phyloP scores from a whole-genome alignment of 73 alveolate species.

The Blepharisma japonicum region DNA sequence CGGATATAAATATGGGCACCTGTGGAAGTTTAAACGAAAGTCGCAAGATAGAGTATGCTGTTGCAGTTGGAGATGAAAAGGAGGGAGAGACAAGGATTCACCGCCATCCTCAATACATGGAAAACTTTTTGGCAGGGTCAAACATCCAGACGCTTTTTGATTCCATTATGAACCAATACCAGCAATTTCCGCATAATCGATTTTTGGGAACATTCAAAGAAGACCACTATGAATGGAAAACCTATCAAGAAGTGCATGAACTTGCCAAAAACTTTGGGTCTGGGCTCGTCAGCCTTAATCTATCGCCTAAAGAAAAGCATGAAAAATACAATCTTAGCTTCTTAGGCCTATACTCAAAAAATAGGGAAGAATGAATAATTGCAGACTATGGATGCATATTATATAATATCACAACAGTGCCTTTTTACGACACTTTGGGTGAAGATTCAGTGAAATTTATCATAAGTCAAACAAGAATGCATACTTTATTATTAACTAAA shows the following conservation, averaged over 20 bases:
- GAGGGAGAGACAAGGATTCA: slow-evolving; percentile 66
- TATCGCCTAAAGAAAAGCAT: slow-evolving; percentile 49
- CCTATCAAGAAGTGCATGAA: slow-evolving; percentile 54
- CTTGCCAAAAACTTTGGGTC: slow-evolving; percentile 42
- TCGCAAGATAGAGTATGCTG: slow-evolving; percentile 41
- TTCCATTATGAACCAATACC: too few relatives aligned
- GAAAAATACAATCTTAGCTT: slow-evolving; percentile 46
- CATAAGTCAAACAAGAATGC: slow-evolving; percentile 62
- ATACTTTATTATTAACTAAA: slow-evolving; percentile 45
- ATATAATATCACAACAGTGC: slow-evolving; percentile 67
- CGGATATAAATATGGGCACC: not conserved
- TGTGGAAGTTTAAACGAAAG: not conserved
- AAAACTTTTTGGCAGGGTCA: not conserved
- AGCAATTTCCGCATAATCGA: too few relatives aligned
- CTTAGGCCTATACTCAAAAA: slow-evolving; percentile 70
- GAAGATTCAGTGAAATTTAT: slow-evolving; percentile 66
- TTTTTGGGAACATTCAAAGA: not conserved
- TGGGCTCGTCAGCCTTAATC: slow-evolving; percentile 36
- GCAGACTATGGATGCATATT: slow-evolving; percentile 59
- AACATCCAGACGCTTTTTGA: too few relatives aligned
- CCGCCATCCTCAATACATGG: slow-evolving; percentile 55
- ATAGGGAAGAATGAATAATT: slow-evolving; percentile 82
- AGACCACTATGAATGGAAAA: slow-evolving; percentile 68
- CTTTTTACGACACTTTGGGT: slow-evolving; percentile 91
- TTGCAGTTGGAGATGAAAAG: slow-evolving; percentile 60